A percentile compares a stretch with the other conserved stretches of the same genome.
Evolutionary conservation across 1,284 basidiomycete genomes (phyloP).

Genomic region (Naganishia sp.): DNA sequence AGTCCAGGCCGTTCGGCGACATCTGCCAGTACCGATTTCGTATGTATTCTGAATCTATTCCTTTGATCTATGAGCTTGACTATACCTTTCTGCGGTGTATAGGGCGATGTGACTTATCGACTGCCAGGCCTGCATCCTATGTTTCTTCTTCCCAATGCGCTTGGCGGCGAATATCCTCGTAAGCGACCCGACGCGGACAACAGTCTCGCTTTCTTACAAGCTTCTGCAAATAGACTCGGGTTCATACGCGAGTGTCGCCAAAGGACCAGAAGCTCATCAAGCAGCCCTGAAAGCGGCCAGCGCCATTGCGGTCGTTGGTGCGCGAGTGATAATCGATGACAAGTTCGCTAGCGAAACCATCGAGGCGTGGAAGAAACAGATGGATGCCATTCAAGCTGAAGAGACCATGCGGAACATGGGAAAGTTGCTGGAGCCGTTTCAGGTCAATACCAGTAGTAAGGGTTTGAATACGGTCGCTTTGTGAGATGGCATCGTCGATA

Average conservation of each 20-base stretch:
- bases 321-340: conserved; percentile 47
- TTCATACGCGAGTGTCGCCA: conserved; percentile 30
- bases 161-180: conserved; percentile 28
- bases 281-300: conserved; percentile 48
- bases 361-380: conserved; percentile 39
- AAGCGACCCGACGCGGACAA: neutral
- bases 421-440: conserved; percentile 13
- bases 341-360: conserved; percentile 43
- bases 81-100: neutral
- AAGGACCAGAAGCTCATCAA: conserved; percentile 41
- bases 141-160: conserved; percentile 27
- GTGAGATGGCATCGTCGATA: no score
- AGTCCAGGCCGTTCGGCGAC: conserved; percentile 4
- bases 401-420: conserved; percentile 7
- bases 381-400: conserved; percentile 37
- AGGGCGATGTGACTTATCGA: conserved; percentile 28
- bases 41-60: neutral
- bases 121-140: conserved; percentile 30
- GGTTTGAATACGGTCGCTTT: no score
- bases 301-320: conserved; percentile 48
- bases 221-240: conserved; percentile 11
- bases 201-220: no score
- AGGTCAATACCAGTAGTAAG: no score
- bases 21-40: conserved; percentile 31
- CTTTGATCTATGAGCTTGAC: neutral